These are phyloP conservation scores for Trichoderma orchidacearum DNA, from an alignment of 495 filamentous ascomycete genomes.

Conservation along the genomic window DNA sequence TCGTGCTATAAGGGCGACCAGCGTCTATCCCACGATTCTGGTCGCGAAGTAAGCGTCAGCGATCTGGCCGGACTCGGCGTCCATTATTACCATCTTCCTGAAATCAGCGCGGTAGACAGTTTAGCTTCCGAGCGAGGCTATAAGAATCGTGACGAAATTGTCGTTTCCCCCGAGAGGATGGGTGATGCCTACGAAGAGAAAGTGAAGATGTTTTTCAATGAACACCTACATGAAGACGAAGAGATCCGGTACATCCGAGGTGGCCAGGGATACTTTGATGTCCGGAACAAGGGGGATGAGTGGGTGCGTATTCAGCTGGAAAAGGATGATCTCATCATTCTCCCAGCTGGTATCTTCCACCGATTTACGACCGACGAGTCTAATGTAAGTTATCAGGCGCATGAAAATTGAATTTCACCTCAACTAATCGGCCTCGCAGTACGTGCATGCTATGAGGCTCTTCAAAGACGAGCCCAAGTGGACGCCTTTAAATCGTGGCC, in stretches of 20 bases:
- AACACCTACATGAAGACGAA: slow-evolving; percentile 97
- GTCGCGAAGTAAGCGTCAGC: slow-evolving; percentile 40
- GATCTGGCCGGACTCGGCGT: slow-evolving; percentile 67
- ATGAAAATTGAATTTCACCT: too few species aligned
- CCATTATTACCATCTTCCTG: slow-evolving; percentile 54
- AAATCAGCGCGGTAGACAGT: slow-evolving; percentile 49
- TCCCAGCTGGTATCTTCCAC: slow-evolving; percentile 96
- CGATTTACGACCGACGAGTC: slow-evolving; percentile 86
- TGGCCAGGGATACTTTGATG: slow-evolving; percentile 87
- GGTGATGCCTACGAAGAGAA: slow-evolving; percentile 79
- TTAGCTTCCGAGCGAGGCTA: slow-evolving; percentile 68
- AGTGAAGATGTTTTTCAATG: slow-evolving; percentile 82
- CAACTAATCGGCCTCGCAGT: too few species aligned
- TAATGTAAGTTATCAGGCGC: slow-evolving; percentile 60
- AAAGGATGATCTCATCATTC: slow-evolving; percentile 63
- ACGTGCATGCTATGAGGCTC: slow-evolving; percentile 87
- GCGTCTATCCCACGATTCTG: slow-evolving; percentile 78
- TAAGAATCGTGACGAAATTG: slow-evolving; percentile 89
- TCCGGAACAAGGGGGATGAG: slow-evolving; percentile 53
- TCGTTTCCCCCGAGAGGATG: slow-evolving; percentile 78
- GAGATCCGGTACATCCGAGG: slow-evolving; percentile 96
- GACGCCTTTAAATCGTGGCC: slow-evolving; percentile 79
- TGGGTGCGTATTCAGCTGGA: slow-evolving; percentile 78
- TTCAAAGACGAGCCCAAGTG: slow-evolving; percentile 99
- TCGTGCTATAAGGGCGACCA: slow-evolving; percentile 62